phyloP scores from a whole-genome alignment of 2,329 filamentous ascomycete genomes.

The Hymenoscyphus linearis region DNA sequence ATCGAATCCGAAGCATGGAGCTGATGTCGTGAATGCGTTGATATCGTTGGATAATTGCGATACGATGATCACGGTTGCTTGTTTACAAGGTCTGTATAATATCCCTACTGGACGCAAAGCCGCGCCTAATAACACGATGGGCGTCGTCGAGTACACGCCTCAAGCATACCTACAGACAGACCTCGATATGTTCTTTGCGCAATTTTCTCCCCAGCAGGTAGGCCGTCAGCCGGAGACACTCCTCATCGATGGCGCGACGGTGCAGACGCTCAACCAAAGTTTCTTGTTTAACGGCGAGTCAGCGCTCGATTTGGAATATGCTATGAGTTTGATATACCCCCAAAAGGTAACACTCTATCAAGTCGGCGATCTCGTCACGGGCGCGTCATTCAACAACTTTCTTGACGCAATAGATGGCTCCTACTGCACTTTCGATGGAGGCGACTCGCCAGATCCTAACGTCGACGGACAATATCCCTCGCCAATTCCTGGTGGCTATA shows the following conservation, averaged over 20 bases:
- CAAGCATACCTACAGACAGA: constrained; percentile 48
- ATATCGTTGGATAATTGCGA: constrained; percentile 40
- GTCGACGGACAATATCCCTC: constrained; percentile 36
- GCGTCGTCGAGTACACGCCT: constrained; percentile 50
- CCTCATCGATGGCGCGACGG: constrained; percentile 33
- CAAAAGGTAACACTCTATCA: constrained; percentile 47
- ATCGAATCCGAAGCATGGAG: constrained; percentile 26
- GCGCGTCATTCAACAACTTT: constrained; percentile 29
- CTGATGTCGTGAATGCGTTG: constrained; percentile 21
- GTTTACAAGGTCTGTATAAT: constrained; percentile 47
- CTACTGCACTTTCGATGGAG: constrained; percentile 41
- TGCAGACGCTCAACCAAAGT: constrained; percentile 34
- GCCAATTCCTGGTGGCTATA: constrained; percentile 30
- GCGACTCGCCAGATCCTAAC: constrained; percentile 34
- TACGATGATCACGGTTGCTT: constrained; percentile 50
- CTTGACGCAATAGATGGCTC: constrained; percentile 41
- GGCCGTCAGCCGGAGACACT: constrained; percentile 36
- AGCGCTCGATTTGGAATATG: constrained; percentile 35
- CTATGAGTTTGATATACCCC: constrained; percentile 46
- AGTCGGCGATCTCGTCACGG: constrained; percentile 34
- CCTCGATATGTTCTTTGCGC: constrained; percentile 43
- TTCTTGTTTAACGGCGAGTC: constrained; percentile 38
- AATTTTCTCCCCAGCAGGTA: constrained; percentile 38
- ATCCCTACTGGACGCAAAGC: constrained; percentile 37
- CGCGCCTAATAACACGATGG: constrained; percentile 42